A percentile compares a stretch with the other conserved stretches of the same genome.
These are phyloP conservation scores for Escovopsis sp. DNA, from an alignment of 2,329 filamentous ascomycete species.

Conservation along the genomic window DNA sequence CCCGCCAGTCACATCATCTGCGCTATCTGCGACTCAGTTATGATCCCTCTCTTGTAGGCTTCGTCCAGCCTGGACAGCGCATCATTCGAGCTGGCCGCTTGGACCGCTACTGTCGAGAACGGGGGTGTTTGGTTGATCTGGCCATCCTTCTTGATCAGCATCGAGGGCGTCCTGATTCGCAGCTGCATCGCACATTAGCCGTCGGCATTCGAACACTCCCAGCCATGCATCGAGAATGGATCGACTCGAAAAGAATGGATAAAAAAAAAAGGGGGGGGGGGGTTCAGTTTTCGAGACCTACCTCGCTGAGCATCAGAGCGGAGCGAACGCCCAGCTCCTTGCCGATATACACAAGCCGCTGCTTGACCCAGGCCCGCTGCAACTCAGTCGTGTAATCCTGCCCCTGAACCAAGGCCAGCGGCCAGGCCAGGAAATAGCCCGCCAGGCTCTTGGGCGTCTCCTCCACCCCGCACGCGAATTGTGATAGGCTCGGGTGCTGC, in stretches of 20 bases:
- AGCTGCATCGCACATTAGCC: not conserved
- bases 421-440: conserved; percentile 46
- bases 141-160: conserved; percentile 43
- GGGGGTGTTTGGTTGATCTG: conserved; percentile 28
- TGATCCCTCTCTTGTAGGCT: conserved; percentile 28
- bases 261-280: not conserved
- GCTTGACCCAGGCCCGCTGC: conserved; percentile 40
- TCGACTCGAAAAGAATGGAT: not conserved
- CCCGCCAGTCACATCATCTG: conserved; percentile 24
- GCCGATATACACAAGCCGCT: conserved; percentile 39
- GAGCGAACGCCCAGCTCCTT: conserved; percentile 43
- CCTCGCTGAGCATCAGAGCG: conserved; percentile 38
- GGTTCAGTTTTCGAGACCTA: conserved; percentile 17
- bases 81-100: conserved; percentile 9
- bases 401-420: conserved; percentile 35
- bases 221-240: not conserved
- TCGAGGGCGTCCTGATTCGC: conserved; percentile 39
- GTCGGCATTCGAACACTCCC: no score
- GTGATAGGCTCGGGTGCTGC: conserved; percentile 24
- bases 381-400: conserved; percentile 46
- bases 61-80: conserved; percentile 23
- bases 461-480: conserved; percentile 36
- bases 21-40: conserved; percentile 27
- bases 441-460: conserved; percentile 37
- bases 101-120: not conserved